These are phyloP conservation scores for Microthlaspi erraticum DNA, from an alignment of 345 rosid species.

Conservation along the genomic window DNA sequence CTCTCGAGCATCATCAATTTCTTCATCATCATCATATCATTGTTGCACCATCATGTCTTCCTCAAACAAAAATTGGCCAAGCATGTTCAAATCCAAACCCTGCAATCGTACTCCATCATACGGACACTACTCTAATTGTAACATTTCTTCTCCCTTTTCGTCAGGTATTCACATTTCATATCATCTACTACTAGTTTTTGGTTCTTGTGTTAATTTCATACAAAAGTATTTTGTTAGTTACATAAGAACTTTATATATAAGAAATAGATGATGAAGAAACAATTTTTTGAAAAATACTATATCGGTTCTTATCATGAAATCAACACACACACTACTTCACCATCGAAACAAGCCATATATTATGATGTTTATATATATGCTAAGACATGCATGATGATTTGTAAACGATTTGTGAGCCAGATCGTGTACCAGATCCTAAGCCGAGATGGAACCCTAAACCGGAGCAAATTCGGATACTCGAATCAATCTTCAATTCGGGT, in stretches of 20 bases:
- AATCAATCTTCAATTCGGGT: constrained; percentile 92
- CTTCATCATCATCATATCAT: constrained; percentile 8
- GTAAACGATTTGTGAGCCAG: constrained; percentile 48
- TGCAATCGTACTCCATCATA: constrained; percentile 69
- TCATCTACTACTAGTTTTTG: background rate
- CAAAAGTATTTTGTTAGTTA: background rate
- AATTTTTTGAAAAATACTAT: too few species aligned
- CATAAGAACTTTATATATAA: too few species aligned
- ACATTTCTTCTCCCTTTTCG: constrained; percentile 52
- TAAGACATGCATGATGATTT: constrained; percentile 36
- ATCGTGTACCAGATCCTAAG: constrained; percentile 89
- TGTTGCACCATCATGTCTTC: constrained; percentile 68
- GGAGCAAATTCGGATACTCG: constrained; percentile 88
- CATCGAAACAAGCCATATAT: background rate
- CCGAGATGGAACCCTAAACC: constrained; percentile 99
- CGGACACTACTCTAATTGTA: constrained; percentile 53
- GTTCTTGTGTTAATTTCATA: background rate
- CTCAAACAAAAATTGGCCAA: constrained; percentile 97
- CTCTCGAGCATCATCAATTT: background rate
- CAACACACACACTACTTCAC: too few species aligned
- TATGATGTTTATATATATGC: background rate
- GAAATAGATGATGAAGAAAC: too few species aligned
- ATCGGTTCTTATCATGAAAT: too few species aligned
- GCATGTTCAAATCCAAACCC: constrained; percentile 96
- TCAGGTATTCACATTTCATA: constrained; percentile 52